Evolutionary conservation across 352 stramenopile genomes (phyloP).

Genomic region (Globisporangium cystogenes): DNA sequence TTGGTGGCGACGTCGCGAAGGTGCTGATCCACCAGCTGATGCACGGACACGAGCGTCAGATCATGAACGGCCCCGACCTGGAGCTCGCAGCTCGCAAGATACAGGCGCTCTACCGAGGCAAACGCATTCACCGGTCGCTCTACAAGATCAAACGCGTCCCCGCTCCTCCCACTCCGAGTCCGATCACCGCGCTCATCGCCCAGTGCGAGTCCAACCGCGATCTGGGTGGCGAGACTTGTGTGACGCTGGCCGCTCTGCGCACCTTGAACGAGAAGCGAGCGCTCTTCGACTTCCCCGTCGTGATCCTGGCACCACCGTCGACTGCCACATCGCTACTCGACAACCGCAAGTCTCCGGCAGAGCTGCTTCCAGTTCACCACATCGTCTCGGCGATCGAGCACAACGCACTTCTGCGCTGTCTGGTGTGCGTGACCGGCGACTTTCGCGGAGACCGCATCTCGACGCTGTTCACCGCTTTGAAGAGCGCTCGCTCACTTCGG

Average conservation of each 20-base stretch:
- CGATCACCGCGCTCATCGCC: conserved; percentile 24
- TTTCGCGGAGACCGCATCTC: conserved; percentile 22
- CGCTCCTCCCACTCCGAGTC: conserved; percentile 17
- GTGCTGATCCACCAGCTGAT: conserved; percentile 42
- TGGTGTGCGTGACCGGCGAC: conserved; percentile 30
- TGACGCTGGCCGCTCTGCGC: conserved; percentile 16
- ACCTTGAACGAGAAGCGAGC: conserved; percentile 33
- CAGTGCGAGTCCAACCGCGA: conserved; percentile 18
- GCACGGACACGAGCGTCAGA: conserved; percentile 26
- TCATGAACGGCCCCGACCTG: conserved; percentile 12
- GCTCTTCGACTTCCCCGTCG: conserved; percentile 40
- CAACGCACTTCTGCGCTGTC: conserved; percentile 29
- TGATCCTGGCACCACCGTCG: conserved; percentile 21
- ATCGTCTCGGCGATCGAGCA: conserved; percentile 45
- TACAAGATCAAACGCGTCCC: conserved; percentile 22
- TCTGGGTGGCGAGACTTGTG: conserved; percentile 23
- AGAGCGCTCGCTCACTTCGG: conserved; percentile 33
- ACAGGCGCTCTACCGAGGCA: conserved; percentile 47
- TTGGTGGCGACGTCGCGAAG: conserved; percentile 15
- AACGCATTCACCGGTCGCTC: conserved; percentile 34
- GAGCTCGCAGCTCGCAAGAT: conserved; percentile 39
- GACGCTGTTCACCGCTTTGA: conserved; percentile 31
- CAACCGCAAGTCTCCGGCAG: not conserved
- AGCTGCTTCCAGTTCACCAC: conserved; percentile 20
- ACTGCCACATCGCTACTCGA: not conserved